Evolutionary conservation across 2,329 filamentous ascomycete genomes (phyloP).

Genomic region (Teratosphaeria gauchensis): DNA sequence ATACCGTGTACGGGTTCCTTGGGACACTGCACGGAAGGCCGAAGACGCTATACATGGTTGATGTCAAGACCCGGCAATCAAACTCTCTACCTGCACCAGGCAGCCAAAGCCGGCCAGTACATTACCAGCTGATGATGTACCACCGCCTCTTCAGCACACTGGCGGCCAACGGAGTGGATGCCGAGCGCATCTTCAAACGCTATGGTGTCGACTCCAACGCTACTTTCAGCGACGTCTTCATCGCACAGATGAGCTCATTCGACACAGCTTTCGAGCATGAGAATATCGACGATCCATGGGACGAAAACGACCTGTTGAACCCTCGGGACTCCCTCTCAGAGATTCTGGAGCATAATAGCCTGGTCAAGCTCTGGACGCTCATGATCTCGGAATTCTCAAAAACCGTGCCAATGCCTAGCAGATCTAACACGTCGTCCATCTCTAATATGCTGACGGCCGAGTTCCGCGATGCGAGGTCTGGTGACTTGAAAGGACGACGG

Average conservation of each 20-base stretch:
- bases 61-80: conserved; percentile 74
- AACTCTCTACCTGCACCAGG: conserved; percentile 55
- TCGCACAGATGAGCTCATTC: conserved; percentile 61
- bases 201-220: conserved; percentile 59
- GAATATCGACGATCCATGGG: conserved; percentile 9
- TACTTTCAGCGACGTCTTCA: conserved; percentile 68
- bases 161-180: conserved; percentile 60
- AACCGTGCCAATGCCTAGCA: conserved; percentile 37
- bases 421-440: conserved; percentile 32
- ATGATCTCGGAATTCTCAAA: conserved; percentile 52
- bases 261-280: conserved; percentile 49
- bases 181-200: conserved; percentile 57
- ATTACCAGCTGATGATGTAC: conserved; percentile 84
- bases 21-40: conserved; percentile 22
- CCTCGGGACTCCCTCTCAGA: conserved; percentile 39
- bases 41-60: conserved; percentile 58
- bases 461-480: conserved; percentile 40
- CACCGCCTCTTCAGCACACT: conserved; percentile 73
- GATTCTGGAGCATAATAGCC: conserved; percentile 49
- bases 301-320: conserved; percentile 17
- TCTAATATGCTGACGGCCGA: conserved; percentile 50
- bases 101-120: conserved; percentile 60
- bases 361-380: conserved; percentile 50
- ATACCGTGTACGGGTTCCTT: conserved; percentile 2
- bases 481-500: conserved; percentile 47